Base-by-base conservation (phyloP, 2,329 filamentous ascomycete species). In the Paecilomyces sp. region DNA sequence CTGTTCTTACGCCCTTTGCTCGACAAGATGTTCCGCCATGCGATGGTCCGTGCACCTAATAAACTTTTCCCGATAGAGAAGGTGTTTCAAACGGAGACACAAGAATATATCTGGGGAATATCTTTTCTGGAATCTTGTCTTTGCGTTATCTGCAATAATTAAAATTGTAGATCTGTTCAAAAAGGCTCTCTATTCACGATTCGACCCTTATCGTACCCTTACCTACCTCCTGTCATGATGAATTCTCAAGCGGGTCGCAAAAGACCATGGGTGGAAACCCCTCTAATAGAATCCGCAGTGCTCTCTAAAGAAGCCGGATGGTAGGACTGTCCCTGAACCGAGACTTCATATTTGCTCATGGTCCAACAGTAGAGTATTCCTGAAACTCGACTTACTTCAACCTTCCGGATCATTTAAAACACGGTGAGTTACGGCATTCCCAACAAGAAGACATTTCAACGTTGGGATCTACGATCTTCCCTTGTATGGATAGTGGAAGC, bases 391-490 rank as follows among this genome's bases (percentile, higher is more conserved):
- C 64, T 88, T 87, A 68, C 83, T 92, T 36, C 90, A 95, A 70
- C 90, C 90, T 1, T 88, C 87, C 2, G 88, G 89, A 62, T 91
- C 88, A 31, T 95, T 94, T 82, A 92, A 94, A 73, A 91, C 88
- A 36, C 83, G 85, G 73, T 74, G 62, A 30, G 64, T 60, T 34
- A 25, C n/a, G 18, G 18, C 41, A n/a, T 41, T 34, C 18, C 11
- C 18, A n/a, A n/a, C 41, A 22, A 8, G 9, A 47, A 50, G 6
- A 33, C 5, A 60, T 25, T 15, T 50, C 41, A 47, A 18, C 13
- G 13, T n/a, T 6, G 12, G 12, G n/a, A 41, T n/a, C 36, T 15
- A 41, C 36, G 2, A 28, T 22, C 11, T 56, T 15, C 56, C 22
- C 15, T 12, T 58, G 41, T 22, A 22, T 22, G 22, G 2, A 30